phyloP scores from a whole-genome alignment of 169 alveolate species.

The Cryptosporidium sp. region DNA sequence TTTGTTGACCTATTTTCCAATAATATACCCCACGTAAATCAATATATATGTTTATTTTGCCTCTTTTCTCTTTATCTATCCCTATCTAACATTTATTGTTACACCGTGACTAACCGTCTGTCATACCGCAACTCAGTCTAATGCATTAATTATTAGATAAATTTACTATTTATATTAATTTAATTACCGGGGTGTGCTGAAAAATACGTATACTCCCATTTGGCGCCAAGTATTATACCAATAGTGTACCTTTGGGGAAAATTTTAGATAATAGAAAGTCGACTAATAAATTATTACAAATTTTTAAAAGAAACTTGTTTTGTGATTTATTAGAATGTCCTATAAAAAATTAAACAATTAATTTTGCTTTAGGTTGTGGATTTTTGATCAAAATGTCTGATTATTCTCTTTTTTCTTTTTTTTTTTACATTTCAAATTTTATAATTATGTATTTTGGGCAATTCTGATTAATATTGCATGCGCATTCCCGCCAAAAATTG shows the following conservation, averaged over 20 bases:
- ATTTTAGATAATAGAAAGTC: background rate
- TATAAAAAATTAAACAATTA: too few relatives aligned
- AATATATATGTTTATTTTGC: background rate
- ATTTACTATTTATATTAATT: background rate
- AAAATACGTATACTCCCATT: slow-evolving; percentile 47
- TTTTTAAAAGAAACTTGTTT: too few relatives aligned
- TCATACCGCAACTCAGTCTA: slow-evolving; percentile 75
- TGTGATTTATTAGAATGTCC: background rate
- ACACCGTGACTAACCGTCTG: slow-evolving; percentile 68
- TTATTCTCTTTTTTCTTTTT: background rate
- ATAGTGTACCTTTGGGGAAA: slow-evolving; percentile 2
- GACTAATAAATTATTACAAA: too few relatives aligned
- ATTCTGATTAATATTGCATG: background rate
- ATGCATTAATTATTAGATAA: slow-evolving; percentile 75
- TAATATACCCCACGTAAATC: slow-evolving; percentile 69
- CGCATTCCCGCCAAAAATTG: background rate
- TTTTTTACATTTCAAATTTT: background rate
- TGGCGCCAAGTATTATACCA: slow-evolving; percentile 43
- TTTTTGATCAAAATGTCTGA: too few relatives aligned
- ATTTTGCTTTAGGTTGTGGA: too few relatives aligned
- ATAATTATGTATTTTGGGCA: background rate
- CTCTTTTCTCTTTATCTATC: slow-evolving; percentile 42
- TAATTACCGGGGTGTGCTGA: slow-evolving; percentile 40
- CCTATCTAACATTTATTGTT: slow-evolving; percentile 71
- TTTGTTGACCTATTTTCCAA: slow-evolving; percentile 1